Evolutionary conservation across 352 stramenopile species (phyloP), one percentile per base, ranked within the genome.

Genomic region (Pythium pyrilobum): DNA sequence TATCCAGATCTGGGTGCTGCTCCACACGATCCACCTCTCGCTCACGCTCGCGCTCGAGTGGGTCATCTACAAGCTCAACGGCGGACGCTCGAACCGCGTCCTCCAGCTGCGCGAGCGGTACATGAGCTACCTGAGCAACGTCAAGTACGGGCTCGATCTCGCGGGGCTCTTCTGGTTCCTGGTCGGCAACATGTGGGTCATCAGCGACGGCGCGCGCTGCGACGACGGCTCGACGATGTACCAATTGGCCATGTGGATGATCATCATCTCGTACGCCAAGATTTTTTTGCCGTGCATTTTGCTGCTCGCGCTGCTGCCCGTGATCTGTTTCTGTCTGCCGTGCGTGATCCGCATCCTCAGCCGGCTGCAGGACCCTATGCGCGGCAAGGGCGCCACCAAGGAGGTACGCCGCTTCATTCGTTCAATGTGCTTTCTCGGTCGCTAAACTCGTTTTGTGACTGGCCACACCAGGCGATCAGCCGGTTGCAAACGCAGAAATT

Each of bases 311-410:
- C 69, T 97, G 51, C 67, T 97, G 48, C 91, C 91, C 8, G 80
- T 97, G 32, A 78, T 97, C 25, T 97, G 91, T 73, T 97, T 97
- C 69, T 97, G 91, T 67, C 72, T 97, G 25, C 89, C 91, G 3
- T 97, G 88, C 60, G 74, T 97, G 36, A 96, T 97, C 54, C 88
- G 88, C 33, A 61, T 97, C 18, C 71, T 97, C n/a, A 92, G 77
- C 32, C 72, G 86, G 18, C 66, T 97, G 53, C 84, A 97, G 54
- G 88, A 96, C 41, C 85, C 85, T 0, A 89, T 91, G 72, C 71
- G 71, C 15, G 84, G 78, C 57, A 96, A 96, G 62, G 90, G 90
- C 48, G 88, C 85, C 3, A 80, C 77, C 4, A 69, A 87, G 49
- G 83, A 91, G 59, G 82, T 91, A 54, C 18, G 32, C 29, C 33